Conservation (phyloP, 1,284 basidiomycete genomes). For the Ceratobasidium sp. region DNA sequence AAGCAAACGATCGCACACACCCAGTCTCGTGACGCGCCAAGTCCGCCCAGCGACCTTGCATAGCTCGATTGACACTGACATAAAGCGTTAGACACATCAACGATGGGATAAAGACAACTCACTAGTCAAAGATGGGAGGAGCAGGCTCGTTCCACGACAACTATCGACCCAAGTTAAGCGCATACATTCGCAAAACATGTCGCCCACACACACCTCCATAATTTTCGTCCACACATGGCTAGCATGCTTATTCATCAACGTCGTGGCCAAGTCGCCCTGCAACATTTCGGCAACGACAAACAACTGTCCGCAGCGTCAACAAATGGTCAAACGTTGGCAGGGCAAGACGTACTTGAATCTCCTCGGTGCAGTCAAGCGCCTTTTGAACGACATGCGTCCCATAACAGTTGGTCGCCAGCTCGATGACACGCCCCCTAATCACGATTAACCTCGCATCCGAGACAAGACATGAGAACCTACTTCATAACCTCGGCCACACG, state of each 20-base stretch:
- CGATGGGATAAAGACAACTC: slow-evolving; percentile 54
- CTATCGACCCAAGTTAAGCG: slow-evolving; percentile 53
- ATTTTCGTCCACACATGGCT: slow-evolving; percentile 91
- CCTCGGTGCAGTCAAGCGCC: slow-evolving; percentile 88
- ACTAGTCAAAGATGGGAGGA: slow-evolving; percentile 86
- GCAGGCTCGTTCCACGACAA: slow-evolving; percentile 79
- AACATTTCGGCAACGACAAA: slow-evolving; percentile 84
- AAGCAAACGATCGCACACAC: slow-evolving; percentile 56
- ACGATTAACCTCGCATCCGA: slow-evolving; percentile 3
- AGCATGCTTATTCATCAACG: slow-evolving; percentile 86
- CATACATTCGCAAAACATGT: not conserved
- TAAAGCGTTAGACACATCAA: slow-evolving; percentile 36
- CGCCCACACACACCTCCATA: slow-evolving; percentile 46
- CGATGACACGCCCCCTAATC: slow-evolving; percentile 78
- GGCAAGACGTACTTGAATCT: slow-evolving; percentile 63
- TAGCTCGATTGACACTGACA: slow-evolving; percentile 79
- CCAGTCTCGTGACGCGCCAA: slow-evolving; percentile 89
- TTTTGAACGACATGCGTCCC: slow-evolving; percentile 88
- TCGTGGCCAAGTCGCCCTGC: slow-evolving; percentile 81
- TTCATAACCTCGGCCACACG: slow-evolving; percentile 86
- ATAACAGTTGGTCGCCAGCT: slow-evolving; percentile 86
- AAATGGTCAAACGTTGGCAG: not conserved
- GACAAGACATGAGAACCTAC: slow-evolving; percentile 58
- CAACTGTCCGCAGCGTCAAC: slow-evolving; percentile 54
- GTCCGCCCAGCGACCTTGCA: slow-evolving; percentile 86